Evolutionary conservation across 1,139 yeast genomes (phyloP).

Genomic region (Kodamaea derodonti): DNA sequence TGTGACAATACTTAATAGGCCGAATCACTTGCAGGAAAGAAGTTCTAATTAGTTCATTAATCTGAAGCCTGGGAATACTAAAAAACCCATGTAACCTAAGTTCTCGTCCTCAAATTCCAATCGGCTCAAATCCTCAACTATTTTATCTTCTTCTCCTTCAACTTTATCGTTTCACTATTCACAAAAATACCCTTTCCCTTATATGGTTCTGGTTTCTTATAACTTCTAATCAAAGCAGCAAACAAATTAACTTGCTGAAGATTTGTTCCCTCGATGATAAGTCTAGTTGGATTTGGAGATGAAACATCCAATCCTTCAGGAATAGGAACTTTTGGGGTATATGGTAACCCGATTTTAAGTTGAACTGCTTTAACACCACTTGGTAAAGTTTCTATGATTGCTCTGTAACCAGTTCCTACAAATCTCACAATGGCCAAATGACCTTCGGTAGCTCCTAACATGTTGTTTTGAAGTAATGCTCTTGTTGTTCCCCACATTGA

Average conservation of each 20-base stretch:
- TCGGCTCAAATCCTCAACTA: too few relatives aligned
- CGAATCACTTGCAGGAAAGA: too few relatives aligned
- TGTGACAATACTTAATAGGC: too few relatives aligned
- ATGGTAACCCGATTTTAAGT: constrained; percentile 70
- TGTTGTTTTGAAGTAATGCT: constrained; percentile 69
- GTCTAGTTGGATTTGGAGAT: constrained; percentile 84
- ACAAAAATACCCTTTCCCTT: constrained; percentile 97
- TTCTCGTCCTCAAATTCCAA: too few relatives aligned
- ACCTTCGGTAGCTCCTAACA: constrained; percentile 89
- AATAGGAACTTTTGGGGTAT: constrained; percentile 69
- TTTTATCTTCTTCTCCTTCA: constrained; percentile 92
- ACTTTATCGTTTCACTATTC: constrained; percentile 82
- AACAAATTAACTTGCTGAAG: constrained; percentile 83
- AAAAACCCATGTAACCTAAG: too few relatives aligned
- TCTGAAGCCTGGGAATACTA: too few relatives aligned
- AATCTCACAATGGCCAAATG: constrained; percentile 83
- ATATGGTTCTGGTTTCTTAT: constrained; percentile 96
- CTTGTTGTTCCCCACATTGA: constrained; percentile 96
- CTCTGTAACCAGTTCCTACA: constrained; percentile 97
- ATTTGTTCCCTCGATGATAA: constrained; percentile 81
- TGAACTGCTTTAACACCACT: constrained; percentile 60
- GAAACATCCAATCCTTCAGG: constrained; percentile 74
- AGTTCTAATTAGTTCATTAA: too few relatives aligned
- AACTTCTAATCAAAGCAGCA: constrained; percentile 83
- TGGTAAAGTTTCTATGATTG: constrained; percentile 54